Base-by-base conservation (phyloP, 768 basidiomycete genomes). In the Suillus paluster region DNA sequence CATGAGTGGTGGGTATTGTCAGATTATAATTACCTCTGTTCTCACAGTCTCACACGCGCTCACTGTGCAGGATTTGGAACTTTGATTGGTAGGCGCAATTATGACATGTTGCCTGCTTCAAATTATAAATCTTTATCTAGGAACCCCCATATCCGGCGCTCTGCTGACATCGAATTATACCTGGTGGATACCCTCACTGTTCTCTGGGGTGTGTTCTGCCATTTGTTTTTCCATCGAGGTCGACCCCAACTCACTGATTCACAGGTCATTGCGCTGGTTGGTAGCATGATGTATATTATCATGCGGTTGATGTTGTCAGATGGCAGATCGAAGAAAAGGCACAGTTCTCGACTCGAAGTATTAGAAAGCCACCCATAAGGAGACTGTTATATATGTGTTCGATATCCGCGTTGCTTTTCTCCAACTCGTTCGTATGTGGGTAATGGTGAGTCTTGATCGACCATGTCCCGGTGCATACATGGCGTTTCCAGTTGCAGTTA, bases 131-230 rank as follows among this genome's bases (percentile, higher is more conserved):
- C 45, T 27, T 36, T 52, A 19, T 3, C 5, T 42, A 81, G 86
- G 85, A 6, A 81, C 83, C 0, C 87, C 87, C 1, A 78, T 88
- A 45, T 77, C 81, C n/a, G 86, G 87, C 1, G 82, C 83, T 0
- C 69, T 88, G n/a, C 79, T 89, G 5, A 80, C 84, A 0, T 63
- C 76, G 12, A 67, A 77, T 9, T 86, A 82, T 66, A 73, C 78
- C 2, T 89, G 87, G 87, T 86, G 82, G 83, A 76, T 75, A 49
- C 80, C 86, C 5, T 78, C 81, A 3, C 55, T 86, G 8, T 88
- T 85, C 64, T 72, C 79, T 23, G 86, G 84, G 53, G 74, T 79
- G 64, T 5, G 64, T 38, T 15, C 10, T 54, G 8, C 39, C 7
- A 3, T 14, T 58, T n/a, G n/a, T n/a, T 52, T 34, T 21, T 50